A percentile compares a stretch with the other conserved stretches of the same genome.
phyloP scores from a whole-genome alignment of 805 yeast species.

The Yarrowia alimentaria region DNA sequence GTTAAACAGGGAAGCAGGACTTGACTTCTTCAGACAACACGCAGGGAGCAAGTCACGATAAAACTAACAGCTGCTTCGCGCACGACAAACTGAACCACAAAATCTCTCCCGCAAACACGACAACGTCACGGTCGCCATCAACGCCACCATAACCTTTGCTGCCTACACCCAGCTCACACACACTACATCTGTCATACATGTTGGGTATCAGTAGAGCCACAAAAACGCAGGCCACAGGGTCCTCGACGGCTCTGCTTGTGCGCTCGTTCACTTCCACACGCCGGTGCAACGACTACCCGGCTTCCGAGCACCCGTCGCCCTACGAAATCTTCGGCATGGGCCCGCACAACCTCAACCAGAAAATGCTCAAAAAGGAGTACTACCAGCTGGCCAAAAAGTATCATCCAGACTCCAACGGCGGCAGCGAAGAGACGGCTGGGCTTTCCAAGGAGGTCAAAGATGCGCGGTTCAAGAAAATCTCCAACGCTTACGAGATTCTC shows the following conservation, averaged over 20 bases:
- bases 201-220: too few species aligned
- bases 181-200: too few species aligned
- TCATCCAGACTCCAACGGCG: slow-evolving; percentile 18
- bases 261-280: not conserved
- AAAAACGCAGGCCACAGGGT: not conserved
- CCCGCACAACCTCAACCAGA: slow-evolving; percentile 20
- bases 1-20: too few species aligned
- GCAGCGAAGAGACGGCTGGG: slow-evolving; percentile 1
- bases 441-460: slow-evolving; percentile 10
- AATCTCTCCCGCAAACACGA: not conserved
- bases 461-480: slow-evolving; percentile 7
- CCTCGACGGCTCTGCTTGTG: not conserved
- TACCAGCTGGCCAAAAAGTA: slow-evolving; percentile 21
- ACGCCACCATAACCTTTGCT: not conserved
- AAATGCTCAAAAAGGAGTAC: slow-evolving; percentile 12
- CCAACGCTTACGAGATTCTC: slow-evolving; percentile 24
- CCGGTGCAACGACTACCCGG: slow-evolving; percentile 7
- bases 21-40: not conserved
- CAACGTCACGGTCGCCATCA: not conserved
- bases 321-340: slow-evolving; percentile 26
- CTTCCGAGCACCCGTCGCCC: slow-evolving; percentile 2
- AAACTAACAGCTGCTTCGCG: too few species aligned
- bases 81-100: too few species aligned
- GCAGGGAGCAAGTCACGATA: too few species aligned
- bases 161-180: not conserved